Evolutionary conservation across 768 basidiomycete genomes (phyloP).

Genomic region (Pleurotus eryngii): DNA sequence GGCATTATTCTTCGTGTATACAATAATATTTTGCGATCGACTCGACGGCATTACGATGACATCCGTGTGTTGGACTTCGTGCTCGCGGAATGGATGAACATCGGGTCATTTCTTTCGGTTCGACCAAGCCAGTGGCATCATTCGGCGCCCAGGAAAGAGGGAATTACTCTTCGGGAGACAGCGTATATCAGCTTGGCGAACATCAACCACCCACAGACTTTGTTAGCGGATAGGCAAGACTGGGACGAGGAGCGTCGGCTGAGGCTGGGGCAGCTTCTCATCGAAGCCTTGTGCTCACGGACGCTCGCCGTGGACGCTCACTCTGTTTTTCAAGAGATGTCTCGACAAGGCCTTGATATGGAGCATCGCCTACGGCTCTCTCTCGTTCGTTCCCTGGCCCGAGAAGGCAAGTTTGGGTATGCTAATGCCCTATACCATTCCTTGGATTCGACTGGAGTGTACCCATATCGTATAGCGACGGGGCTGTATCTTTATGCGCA

Average conservation of each 20-base stretch:
- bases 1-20: constrained; percentile 26
- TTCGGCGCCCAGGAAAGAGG: not conserved
- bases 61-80: constrained; percentile 34
- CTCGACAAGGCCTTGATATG: constrained; percentile 28
- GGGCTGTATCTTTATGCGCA: constrained; percentile 53
- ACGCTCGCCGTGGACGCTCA: constrained; percentile 32
- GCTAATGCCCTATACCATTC: constrained; percentile 43
- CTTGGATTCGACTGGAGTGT: constrained; percentile 15
- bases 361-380: constrained; percentile 24
- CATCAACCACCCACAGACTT: constrained; percentile 27
- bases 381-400: constrained; percentile 42
- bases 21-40: constrained; percentile 33
- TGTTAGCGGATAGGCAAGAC: constrained; percentile 18
- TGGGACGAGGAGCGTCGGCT: constrained; percentile 24
- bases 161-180: constrained; percentile 11
- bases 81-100: constrained; percentile 32
- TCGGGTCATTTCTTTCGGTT: constrained; percentile 20
- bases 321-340: constrained; percentile 39
- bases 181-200: constrained; percentile 15
- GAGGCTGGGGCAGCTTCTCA: constrained; percentile 35
- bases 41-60: constrained; percentile 28
- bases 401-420: constrained; percentile 29
- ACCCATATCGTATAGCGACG: constrained; percentile 29
- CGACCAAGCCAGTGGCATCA: not conserved
- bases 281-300: constrained; percentile 33